Evolutionary conservation across 2,329 filamentous ascomycete species (phyloP).

Genomic region (Alternaria panax): DNA sequence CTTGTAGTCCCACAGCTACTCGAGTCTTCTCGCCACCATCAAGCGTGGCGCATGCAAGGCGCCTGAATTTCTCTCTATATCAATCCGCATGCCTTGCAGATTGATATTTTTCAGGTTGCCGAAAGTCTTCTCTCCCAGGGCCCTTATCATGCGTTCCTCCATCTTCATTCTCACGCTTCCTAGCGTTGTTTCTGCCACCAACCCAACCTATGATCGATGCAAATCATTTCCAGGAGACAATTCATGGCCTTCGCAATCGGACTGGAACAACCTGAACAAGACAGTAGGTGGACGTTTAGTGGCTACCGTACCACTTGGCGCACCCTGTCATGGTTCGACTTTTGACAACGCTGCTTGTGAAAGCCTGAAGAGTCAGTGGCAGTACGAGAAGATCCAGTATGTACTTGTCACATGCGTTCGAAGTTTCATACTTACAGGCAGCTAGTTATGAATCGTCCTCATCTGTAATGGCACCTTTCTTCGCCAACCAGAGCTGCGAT

Average conservation of each 20-base stretch:
- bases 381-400: conserved; percentile 24
- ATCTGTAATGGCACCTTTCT: conserved; percentile 35
- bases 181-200: conserved; percentile 10
- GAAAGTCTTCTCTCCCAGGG: background rate
- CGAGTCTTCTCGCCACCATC: conserved; percentile 3
- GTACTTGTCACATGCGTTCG: background rate
- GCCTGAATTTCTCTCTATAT: conserved; percentile 7
- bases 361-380: conserved; percentile 22
- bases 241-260: conserved; percentile 24
- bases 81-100: background rate
- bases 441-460: conserved; percentile 29
- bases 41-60: background rate
- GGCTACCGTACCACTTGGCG: conserved; percentile 31
- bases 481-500: conserved; percentile 35
- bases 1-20: background rate
- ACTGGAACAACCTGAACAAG: conserved; percentile 29
- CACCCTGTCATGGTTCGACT: conserved; percentile 26
- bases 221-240: conserved; percentile 34
- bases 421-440: background rate
- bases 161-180: conserved; percentile 5
- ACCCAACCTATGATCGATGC: conserved; percentile 17
- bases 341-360: conserved; percentile 25
- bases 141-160: conserved; percentile 5
- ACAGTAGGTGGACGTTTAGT: conserved; percentile 28
- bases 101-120: background rate